Evolutionary conservation across 768 basidiomycete species (phyloP).

Genomic region (Lanmaoa rubissima): DNA sequence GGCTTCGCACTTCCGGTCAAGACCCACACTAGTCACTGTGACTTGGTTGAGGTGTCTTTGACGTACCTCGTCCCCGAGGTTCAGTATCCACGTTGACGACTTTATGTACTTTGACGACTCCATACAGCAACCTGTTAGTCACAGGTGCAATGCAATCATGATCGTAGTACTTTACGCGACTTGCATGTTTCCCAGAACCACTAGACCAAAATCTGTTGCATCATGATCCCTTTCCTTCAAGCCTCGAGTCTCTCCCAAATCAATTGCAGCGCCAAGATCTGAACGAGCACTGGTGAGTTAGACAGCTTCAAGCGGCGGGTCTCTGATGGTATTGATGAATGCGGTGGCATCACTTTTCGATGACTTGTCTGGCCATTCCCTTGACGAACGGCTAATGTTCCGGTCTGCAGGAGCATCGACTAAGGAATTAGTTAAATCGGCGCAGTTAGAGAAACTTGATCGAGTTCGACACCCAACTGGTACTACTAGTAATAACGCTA

Average conservation of each 20-base stretch:
- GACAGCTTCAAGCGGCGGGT: background rate
- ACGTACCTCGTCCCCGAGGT: slow-evolving; percentile 15
- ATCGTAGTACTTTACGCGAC: slow-evolving; percentile 7
- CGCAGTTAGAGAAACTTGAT: background rate
- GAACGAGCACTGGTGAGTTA: background rate
- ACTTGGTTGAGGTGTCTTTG: slow-evolving; percentile 15
- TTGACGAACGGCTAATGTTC: background rate
- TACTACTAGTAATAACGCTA: background rate
- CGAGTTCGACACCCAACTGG: background rate
- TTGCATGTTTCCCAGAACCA: slow-evolving; percentile 1
- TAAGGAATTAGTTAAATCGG: too few species aligned
- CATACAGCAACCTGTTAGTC: slow-evolving; percentile 5
- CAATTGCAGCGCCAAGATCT: too few species aligned
- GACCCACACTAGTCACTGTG: slow-evolving; percentile 13
- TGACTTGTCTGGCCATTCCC: background rate
- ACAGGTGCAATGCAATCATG: slow-evolving; percentile 8
- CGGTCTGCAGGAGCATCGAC: background rate
- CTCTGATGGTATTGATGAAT: background rate
- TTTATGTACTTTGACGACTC: slow-evolving; percentile 28
- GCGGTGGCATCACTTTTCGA: background rate
- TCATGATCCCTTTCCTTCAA: background rate
- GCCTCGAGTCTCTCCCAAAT: background rate
- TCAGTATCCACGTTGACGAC: slow-evolving; percentile 21
- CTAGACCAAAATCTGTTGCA: slow-evolving; percentile 1
- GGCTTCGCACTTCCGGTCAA: slow-evolving; percentile 21